Evolutionary conservation across 192 early-diverging fungal genomes (phyloP), one percentile per base, ranked within the genome.

Genomic region (Diversispora eburnea): DNA sequence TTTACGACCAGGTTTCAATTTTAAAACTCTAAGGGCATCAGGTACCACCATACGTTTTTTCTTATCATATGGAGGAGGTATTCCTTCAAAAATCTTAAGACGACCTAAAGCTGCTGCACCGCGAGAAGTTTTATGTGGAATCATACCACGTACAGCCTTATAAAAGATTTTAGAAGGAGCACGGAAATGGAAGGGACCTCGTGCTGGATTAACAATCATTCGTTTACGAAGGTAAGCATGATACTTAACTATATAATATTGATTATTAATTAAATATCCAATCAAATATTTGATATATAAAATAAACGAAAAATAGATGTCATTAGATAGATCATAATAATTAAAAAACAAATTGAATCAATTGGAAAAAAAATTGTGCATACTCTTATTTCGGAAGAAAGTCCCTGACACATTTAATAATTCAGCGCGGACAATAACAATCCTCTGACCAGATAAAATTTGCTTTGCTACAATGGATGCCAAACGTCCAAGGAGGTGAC

Each of bases 381-480:
- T 87, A 94, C 92, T 88, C 92, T 99, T 99, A 95, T 98, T 98
- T 80, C 97, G 89, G 92, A 97, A 98, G 92, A 95, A 98, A 76
- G 92, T 88, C 77, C 97, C 97, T 77, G 94, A 91, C 71, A 99
- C 93, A 85, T 98, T 97, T 84, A 99, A 88, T 82, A 97, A 96
- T 88, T 99, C 97, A 84, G 94, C 94, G 79, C 97, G 95, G 77
- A 99, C 96, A 80, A 99, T 84, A 77, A 95, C 94, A 76, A 99
- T 89, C 85, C 90, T 92, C 89, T 99, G 95, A 77, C 97, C 97
- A 85, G 91, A 93, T 75, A 99, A 92, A 76, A 92, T 84, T 89
- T 98, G 93, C 92, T 99, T 98, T 84, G 97, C 94, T 76, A 98
- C 91, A 79, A 94, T 95, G 72, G 96, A 92, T 78, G 97, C 93